Conservation (phyloP, 2,329 filamentous ascomycete genomes). For the Aspergillus costaricaensis region DNA sequence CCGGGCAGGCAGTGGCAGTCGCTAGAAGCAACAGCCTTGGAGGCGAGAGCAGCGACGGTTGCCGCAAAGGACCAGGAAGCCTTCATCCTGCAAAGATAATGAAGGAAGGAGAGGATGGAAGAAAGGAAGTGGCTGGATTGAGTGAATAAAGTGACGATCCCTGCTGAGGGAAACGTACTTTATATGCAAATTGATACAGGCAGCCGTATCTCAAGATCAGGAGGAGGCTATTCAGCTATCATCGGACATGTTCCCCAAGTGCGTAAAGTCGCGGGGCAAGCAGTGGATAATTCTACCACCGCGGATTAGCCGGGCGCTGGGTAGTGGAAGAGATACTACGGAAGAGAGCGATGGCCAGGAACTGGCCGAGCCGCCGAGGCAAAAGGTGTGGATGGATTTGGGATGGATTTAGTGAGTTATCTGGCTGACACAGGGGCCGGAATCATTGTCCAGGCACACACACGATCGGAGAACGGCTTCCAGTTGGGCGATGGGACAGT, state of each 20-base stretch:
- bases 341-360: background rate
- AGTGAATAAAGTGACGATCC: background rate
- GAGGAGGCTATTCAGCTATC: slow-evolving; percentile 1
- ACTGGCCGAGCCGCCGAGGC: background rate
- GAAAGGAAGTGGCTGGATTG: background rate
- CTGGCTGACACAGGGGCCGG: background rate
- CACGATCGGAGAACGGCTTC: background rate
- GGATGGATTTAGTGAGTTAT: background rate
- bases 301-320: background rate
- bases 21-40: slow-evolving; percentile 7
- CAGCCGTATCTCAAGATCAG: background rate
- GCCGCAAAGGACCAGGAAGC: slow-evolving; percentile 20
- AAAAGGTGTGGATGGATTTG: background rate
- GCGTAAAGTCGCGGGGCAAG: slow-evolving; percentile 10
- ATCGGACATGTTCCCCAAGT: slow-evolving; percentile 29
- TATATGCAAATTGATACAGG: background rate
- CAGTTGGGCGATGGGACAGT: background rate
- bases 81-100: slow-evolving; percentile 26
- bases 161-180: background rate
- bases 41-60: slow-evolving; percentile 18
- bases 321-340: background rate
- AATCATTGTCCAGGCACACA: background rate
- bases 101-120: slow-evolving; percentile 5
- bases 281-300: slow-evolving; percentile 1
- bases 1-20: slow-evolving; percentile 34